phyloP scores from a whole-genome alignment of 345 rosid species.

The Aurinia saxatilis region DNA sequence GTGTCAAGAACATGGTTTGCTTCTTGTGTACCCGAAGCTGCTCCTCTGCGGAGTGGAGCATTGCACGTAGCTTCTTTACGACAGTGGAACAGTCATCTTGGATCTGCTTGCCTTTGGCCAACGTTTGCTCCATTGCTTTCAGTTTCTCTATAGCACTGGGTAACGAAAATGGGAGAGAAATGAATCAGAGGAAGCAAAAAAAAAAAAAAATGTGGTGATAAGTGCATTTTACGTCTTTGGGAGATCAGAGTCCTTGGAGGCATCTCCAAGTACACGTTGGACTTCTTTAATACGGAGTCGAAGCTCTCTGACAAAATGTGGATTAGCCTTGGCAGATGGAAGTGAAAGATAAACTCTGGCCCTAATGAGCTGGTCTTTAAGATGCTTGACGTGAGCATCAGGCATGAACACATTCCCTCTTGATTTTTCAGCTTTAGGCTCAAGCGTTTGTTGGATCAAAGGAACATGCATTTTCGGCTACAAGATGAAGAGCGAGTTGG shows the following conservation, averaged over 20 bases:
- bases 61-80: slow-evolving; percentile 90
- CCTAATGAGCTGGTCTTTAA: slow-evolving; percentile 88
- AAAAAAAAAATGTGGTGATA: background rate
- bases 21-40: slow-evolving; percentile 91
- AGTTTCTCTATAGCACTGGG: slow-evolving; percentile 66
- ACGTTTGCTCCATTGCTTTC: slow-evolving; percentile 80
- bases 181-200: slow-evolving; percentile 2
- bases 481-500: no score
- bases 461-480: slow-evolving; percentile 32
- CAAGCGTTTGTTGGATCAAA: slow-evolving; percentile 30
- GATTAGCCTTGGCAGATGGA: slow-evolving; percentile 59
- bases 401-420: slow-evolving; percentile 29
- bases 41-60: slow-evolving; percentile 96
- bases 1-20: slow-evolving; percentile 91
- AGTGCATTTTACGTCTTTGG: slow-evolving; percentile 51
- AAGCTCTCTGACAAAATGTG: slow-evolving; percentile 73
- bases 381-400: slow-evolving; percentile 67
- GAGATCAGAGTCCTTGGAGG: slow-evolving; percentile 71
- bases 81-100: slow-evolving; percentile 82
- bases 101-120: slow-evolving; percentile 77
- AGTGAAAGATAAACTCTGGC: slow-evolving; percentile 89
- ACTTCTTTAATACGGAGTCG: slow-evolving; percentile 79
- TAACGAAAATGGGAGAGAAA: background rate
- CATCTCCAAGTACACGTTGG: slow-evolving; percentile 63
- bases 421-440: slow-evolving; percentile 29